Percentiles rank a stretch among this genome's conserved stretches.
Evolutionary conservation across 345 rosid species (phyloP).

Genomic region (Raphanus sativus): DNA sequence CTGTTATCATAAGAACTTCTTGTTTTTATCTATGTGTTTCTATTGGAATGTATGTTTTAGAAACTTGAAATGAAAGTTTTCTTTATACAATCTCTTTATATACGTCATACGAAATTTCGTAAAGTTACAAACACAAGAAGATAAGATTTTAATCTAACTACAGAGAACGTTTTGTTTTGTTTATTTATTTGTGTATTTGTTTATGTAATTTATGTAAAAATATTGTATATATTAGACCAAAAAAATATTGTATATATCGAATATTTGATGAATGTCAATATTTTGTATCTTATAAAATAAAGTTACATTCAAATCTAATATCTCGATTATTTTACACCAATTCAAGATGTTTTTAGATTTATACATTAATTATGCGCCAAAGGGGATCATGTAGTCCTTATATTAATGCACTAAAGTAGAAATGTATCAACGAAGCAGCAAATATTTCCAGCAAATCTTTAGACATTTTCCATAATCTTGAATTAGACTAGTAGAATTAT

Average conservation of each 20-base stretch:
- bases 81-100: background rate
- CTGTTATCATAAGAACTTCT: background rate
- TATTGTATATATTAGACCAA: too few species aligned
- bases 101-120: background rate
- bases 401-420: background rate
- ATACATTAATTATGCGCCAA: too few species aligned
- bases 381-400: too few species aligned
- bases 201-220: too few species aligned
- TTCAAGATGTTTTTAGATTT: too few species aligned
- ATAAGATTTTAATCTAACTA: background rate
- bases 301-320: too few species aligned
- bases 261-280: too few species aligned
- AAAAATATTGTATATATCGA: too few species aligned
- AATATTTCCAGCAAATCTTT: background rate
- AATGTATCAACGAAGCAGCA: background rate
- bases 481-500: background rate
- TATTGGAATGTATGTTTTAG: background rate
- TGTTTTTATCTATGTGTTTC: background rate
- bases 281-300: too few species aligned
- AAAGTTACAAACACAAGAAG: slow-evolving; percentile 6
- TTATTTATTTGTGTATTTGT: background rate
- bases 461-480: slow-evolving; percentile 9
- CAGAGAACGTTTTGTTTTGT: background rate
- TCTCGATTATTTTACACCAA: too few species aligned
- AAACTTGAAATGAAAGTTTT: background rate